Evolutionary conservation across 345 rosid species (phyloP), one percentile per base, ranked within the genome.

Genomic region (Gossypium arboreum): DNA sequence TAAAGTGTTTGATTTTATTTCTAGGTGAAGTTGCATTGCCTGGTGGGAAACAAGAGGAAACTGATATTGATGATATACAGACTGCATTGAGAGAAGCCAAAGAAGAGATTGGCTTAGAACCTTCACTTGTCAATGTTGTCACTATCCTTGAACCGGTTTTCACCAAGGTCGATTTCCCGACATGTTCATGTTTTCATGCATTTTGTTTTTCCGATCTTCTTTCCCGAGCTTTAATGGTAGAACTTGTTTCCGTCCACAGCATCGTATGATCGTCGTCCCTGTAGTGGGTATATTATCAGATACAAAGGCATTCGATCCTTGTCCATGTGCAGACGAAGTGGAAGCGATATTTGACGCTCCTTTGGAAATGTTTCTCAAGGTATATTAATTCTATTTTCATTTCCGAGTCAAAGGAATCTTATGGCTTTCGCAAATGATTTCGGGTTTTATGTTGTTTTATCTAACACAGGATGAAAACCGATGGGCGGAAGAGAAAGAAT

Each of bases 351-450:
- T 90, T 18, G 90, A 92, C 79, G 89, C 76, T 29, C 92, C 95
- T 0, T 77, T 90, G 18, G 92, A 89, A 68, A 92, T 92, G 94
- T 92, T 92, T 79, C 86, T 92, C 34, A 85, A 89, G 94, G 93
- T 71, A 13, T 52, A 0, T 15, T 52, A 58, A 57, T 29, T 68
- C 55, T 68, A 59, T 20, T 68, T 61, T 70, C 12, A 17, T n/a
- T 39, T 25, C 22, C 22, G 22, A 41, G 70, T 44, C 2, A 70
- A 68, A 58, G 12, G 41, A 58, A 64, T 45, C 34, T 34, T 16
- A 45, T 47, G 57, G 64, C 27, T 44, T 60, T 25, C 34, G 41
- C 44, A 43, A 12, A 52, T 66, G 34, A 66, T 67, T 47, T 43
- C 4, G 7, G 39, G 48, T 55, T 64, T 34, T 24, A 41, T 34